Percentiles rank a stretch among this genome's conserved stretches.
Evolutionary conservation across 2,329 filamentous ascomycete species (phyloP).

Genomic region (Beauveria medogensis): DNA sequence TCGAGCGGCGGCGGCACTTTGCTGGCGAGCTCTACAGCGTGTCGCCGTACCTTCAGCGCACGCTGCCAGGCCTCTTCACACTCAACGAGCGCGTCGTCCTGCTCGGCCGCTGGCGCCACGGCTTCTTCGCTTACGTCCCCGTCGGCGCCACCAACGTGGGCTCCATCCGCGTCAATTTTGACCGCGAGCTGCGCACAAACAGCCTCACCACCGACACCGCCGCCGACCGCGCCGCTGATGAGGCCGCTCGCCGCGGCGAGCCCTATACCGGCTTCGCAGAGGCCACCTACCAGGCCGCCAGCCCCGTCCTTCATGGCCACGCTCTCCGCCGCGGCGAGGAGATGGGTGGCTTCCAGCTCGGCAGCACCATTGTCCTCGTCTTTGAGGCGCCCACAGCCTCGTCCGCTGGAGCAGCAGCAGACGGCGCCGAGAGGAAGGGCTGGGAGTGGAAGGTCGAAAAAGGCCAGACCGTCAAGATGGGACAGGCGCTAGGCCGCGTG

Average conservation of each 20-base stretch:
- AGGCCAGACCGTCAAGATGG: conserved; percentile 83
- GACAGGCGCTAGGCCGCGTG: conserved; percentile 74
- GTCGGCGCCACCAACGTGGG: conserved; percentile 97
- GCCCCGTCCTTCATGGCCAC: conserved; percentile 70
- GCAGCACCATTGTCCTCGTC: conserved; percentile 88
- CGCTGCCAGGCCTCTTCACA: conserved; percentile 87
- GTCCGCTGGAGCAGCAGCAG: conserved; percentile 41
- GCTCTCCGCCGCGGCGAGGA: conserved; percentile 83
- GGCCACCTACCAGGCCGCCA: conserved; percentile 77
- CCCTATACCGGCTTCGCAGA: conserved; percentile 86
- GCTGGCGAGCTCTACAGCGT: conserved; percentile 93
- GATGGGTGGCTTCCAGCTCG: conserved; percentile 96
- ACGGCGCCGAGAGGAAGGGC: conserved; percentile 51
- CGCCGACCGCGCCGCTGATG: conserved; percentile 76
- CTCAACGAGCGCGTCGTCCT: conserved; percentile 94
- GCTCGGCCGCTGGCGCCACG: conserved; percentile 89
- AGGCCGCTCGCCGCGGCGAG: conserved; percentile 68
- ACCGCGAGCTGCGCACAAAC: conserved; percentile 88
- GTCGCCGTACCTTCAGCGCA: conserved; percentile 88
- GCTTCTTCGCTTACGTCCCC: conserved; percentile 93
- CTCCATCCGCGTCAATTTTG: conserved; percentile 95
- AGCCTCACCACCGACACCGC: conserved; percentile 86
- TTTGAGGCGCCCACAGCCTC: conserved; percentile 76
- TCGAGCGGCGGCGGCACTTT: conserved; percentile 90
- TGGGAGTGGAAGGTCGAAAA: conserved; percentile 84